These are phyloP conservation scores for Syzygium jambos DNA, from an alignment of 345 rosid genomes.

Conservation along the genomic window DNA sequence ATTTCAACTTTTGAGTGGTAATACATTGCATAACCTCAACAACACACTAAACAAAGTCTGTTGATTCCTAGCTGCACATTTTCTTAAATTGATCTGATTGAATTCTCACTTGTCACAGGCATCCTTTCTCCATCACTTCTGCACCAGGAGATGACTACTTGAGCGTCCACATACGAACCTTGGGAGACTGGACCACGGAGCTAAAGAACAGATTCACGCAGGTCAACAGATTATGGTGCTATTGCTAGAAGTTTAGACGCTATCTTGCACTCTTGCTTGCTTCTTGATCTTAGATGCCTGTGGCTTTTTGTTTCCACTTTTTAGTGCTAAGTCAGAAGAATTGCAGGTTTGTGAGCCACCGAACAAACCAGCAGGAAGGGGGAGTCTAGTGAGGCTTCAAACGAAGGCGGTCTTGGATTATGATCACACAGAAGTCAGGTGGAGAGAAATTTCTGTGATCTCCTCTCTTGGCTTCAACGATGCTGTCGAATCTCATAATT, in stretches of 20 bases:
- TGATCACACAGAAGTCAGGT: conserved; percentile 44
- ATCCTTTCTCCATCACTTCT: conserved; percentile 95
- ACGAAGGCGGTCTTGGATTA: conserved; percentile 38
- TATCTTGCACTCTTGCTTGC: background rate
- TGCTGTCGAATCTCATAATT: background rate
- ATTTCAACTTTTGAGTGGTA: conserved; percentile 83
- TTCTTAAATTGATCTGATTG: background rate
- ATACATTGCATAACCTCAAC: background rate
- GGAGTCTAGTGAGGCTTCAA: conserved; percentile 57
- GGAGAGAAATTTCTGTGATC: background rate
- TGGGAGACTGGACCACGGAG: conserved; percentile 93
- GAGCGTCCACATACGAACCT: conserved; percentile 82
- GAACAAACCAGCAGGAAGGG: conserved; percentile 22
- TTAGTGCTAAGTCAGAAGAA: background rate
- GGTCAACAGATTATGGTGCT: conserved; percentile 15
- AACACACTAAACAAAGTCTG: background rate
- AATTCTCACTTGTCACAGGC: conserved; percentile 32
- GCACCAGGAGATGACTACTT: conserved; percentile 83
- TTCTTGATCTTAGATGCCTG: background rate
- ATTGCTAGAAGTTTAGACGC: background rate
- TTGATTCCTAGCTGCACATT: background rate
- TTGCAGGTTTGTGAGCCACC: conserved; percentile 66
- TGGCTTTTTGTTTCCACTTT: background rate
- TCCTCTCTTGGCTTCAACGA: background rate
- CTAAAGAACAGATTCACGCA: conserved; percentile 57